A percentile compares a stretch with the other conserved stretches of the same genome.
Conservation (phyloP, 2,329 filamentous ascomycete species). For the Nannizzia gypsea region DNA sequence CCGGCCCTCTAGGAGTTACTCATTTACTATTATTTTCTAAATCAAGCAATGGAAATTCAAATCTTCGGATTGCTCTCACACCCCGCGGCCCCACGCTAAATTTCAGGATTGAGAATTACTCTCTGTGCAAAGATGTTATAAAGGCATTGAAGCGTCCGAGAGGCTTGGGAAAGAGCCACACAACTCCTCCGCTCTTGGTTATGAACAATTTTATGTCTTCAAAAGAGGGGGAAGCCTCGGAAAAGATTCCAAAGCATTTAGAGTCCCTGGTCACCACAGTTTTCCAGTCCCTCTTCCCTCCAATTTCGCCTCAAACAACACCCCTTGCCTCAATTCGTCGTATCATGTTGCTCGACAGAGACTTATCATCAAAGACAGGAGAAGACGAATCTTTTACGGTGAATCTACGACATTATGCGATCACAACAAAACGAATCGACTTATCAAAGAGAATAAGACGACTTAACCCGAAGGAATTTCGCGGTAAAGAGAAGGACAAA, state of each 20-base stretch:
- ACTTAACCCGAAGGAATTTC: slow-evolving; percentile 73
- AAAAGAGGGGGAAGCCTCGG: slow-evolving; percentile 39
- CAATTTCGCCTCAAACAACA: slow-evolving; percentile 83
- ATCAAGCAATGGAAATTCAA: slow-evolving; percentile 81
- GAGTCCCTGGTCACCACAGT: slow-evolving; percentile 86
- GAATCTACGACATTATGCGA: slow-evolving; percentile 87
- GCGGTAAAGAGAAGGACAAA: slow-evolving; percentile 50
- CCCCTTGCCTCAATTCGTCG: slow-evolving; percentile 86
- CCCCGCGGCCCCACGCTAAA: slow-evolving; percentile 86
- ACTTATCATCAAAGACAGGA: slow-evolving; percentile 35
- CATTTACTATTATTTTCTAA: slow-evolving; percentile 89
- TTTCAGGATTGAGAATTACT: slow-evolving; percentile 91
- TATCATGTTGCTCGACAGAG: slow-evolving; percentile 80
- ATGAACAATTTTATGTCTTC: slow-evolving; percentile 93
- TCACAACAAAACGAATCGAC: slow-evolving; percentile 76
- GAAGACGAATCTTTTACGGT: slow-evolving; percentile 63
- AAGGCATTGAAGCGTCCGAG: slow-evolving; percentile 72
- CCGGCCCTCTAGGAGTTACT: slow-evolving; percentile 81
- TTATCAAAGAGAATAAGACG: slow-evolving; percentile 73
- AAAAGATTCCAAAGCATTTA: slow-evolving; percentile 80
- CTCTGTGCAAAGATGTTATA: slow-evolving; percentile 79
- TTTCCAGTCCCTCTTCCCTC: slow-evolving; percentile 91
- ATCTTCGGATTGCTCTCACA: slow-evolving; percentile 74
- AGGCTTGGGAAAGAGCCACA: slow-evolving; percentile 72
- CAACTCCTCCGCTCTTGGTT: slow-evolving; percentile 76